Base-by-base conservation (phyloP, 257 asterid species). In the Scutellaria minor region DNA sequence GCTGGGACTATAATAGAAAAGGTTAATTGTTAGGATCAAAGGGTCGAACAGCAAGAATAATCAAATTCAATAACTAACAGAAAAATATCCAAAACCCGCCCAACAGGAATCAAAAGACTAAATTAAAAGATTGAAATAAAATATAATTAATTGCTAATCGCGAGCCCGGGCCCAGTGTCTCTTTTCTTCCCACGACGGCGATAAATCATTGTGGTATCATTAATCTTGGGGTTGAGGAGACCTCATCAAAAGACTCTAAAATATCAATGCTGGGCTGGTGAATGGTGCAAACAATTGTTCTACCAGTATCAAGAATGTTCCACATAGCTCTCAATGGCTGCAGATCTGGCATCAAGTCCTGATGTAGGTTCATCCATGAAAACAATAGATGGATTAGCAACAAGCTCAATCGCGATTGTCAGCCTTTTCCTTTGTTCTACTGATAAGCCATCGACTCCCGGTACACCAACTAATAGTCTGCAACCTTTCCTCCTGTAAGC, bases 331-430 rank as follows among this genome's bases (percentile, higher is more conserved):
- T 85, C 96, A 91, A 91, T 89, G 68, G 97, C 96, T 50, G 97
- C 97, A 35, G 97, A 82, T 76, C 97, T 83, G 55, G 97, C 97
- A 75, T 91, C 97, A 2, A 91, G 91, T 11, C 97, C 97, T 40
- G 96, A 91, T 35, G 97, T 91, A 3, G 97, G 97, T 62, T 91
- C 97, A 57, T 91, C 97, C 97, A 89, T 89, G 83, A 91, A 91
- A 14, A 91, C 93, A 22, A 91, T 89, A 4, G 97, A 91, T 70
- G 97, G 97, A 78, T 91, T 91, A 14, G 95, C 95, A 52, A 91
- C 97, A 64, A 91, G 95, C 76, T 91, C 97, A 48, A 91, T 88
- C 0, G 96, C 95, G 57, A 89, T 91, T 2, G 97, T 91, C 69
- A 91, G 77, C 83, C 97, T 82, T 74, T 91, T 91, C 69, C 97